Conservation (phyloP, 768 basidiomycete genomes). For the Lactarius hengduanensis region DNA sequence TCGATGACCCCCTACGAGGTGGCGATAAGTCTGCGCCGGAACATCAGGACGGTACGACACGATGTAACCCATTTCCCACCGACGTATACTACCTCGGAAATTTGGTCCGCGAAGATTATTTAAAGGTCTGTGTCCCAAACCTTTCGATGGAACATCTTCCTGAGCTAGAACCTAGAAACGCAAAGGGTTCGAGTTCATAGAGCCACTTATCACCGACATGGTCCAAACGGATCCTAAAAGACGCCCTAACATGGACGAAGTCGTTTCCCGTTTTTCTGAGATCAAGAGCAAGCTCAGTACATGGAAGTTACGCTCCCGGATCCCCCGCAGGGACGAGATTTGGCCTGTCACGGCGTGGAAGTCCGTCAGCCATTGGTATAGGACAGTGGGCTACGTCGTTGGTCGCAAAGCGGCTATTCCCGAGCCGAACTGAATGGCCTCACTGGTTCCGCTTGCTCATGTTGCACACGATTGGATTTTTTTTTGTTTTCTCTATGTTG, state of each 20-base stretch:
- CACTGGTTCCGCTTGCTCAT: too few species aligned
- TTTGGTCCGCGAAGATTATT: constrained; percentile 22
- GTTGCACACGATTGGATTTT: too few species aligned
- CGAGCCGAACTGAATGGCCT: not conserved
- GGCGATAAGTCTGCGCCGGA: constrained; percentile 34
- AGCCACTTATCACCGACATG: constrained; percentile 36
- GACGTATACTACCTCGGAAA: constrained; percentile 34
- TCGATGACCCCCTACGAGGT: constrained; percentile 27
- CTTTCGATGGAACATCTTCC: too few species aligned
- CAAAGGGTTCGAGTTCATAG: constrained; percentile 15
- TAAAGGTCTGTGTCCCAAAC: constrained; percentile 8
- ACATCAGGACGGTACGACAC: constrained; percentile 18
- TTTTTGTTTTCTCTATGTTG: not conserved
- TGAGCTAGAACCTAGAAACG: too few species aligned
- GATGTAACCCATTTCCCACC: constrained; percentile 30
- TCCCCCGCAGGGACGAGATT: not conserved
- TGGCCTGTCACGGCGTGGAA: constrained; percentile 6
- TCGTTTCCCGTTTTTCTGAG: constrained; percentile 3
- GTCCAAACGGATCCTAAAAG: constrained; percentile 36
- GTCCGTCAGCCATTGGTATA: constrained; percentile 9
- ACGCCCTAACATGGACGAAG: constrained; percentile 33
- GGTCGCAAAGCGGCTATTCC: constrained; percentile 13
- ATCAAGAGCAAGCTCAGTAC: constrained; percentile 4
- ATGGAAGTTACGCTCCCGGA: constrained; percentile 19
- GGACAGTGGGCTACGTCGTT: constrained; percentile 5